These are phyloP conservation scores for Hirschioporus abietinus DNA, from an alignment of 768 basidiomycete genomes.

Conservation along the genomic window DNA sequence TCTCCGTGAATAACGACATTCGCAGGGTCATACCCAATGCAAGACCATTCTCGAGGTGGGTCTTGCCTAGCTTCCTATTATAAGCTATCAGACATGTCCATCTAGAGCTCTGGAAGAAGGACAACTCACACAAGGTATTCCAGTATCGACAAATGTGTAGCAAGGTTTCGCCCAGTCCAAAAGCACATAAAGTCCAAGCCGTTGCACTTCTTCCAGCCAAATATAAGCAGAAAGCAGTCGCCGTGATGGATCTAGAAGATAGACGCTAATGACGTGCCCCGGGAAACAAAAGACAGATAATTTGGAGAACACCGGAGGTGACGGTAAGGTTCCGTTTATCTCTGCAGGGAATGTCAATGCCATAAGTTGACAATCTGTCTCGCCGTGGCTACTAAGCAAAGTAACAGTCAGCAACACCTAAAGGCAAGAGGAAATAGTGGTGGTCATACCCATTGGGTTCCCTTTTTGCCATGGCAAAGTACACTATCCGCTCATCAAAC, in stretches of 20 bases:
- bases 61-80: not conserved
- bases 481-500: slow-evolving; percentile 65
- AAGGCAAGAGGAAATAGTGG: not conserved
- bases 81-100: not conserved
- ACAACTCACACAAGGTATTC: slow-evolving; percentile 62
- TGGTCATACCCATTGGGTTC: not conserved
- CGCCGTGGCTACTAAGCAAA: not conserved
- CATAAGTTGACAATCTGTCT: slow-evolving; percentile 2
- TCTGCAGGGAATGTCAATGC: not conserved
- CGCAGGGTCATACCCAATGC: slow-evolving; percentile 54
- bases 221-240: slow-evolving; percentile 63
- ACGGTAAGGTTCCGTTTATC: not conserved
- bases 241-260: slow-evolving; percentile 60
- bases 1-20: slow-evolving; percentile 72
- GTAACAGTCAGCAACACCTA: not conserved
- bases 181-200: slow-evolving; percentile 57
- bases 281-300: slow-evolving; percentile 60
- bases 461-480: slow-evolving; percentile 66
- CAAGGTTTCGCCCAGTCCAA: slow-evolving; percentile 61
- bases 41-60: slow-evolving; percentile 50
- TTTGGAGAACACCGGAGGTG: slow-evolving; percentile 46
- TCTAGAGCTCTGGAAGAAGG: not conserved
- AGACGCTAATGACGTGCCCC: slow-evolving; percentile 74
- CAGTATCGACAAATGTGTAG: slow-evolving; percentile 71
- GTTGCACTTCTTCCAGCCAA: slow-evolving; percentile 39